Base-by-base conservation (phyloP, 768 basidiomycete genomes). In the Inosperma sp. region DNA sequence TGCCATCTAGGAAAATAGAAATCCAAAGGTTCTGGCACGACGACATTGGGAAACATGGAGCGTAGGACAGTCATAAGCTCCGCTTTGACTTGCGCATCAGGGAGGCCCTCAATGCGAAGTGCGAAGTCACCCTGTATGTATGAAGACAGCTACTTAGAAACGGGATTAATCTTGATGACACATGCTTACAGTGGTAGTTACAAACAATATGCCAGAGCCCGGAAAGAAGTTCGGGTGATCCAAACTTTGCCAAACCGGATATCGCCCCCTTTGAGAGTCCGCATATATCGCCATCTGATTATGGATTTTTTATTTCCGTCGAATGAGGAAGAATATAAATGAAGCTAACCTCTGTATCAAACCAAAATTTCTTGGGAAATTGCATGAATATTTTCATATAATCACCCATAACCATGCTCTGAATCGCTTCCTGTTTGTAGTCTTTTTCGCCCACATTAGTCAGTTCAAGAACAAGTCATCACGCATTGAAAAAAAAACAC, bases 341-440 rank as follows among this genome's bases (percentile, higher is more conserved):
- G n/a, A n/a, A 22, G 34, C 39, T 14, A 48, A 70, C 72, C 65
- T 74, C 68, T 0, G 71, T 70, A 43, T 71, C 64, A 40, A 72
- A 74, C 71, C 71, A 85, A 62, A 86, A 86, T 21, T 79, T 81
- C 48, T 75, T 59, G 0, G 77, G 70, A 58, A 85, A 86, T 54
- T 81, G 75, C 41, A 85, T 59, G 64, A 84, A 85, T 21, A 86
- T 83, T 62, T 85, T 85, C 3, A 84, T 82, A 54, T 82, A 86
- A 1, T 76, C 82, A 5, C 70, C 81, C 84, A 86, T 84, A 10
- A 70, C 70, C 64, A 84, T 78, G 50, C 75, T 76, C 26, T 79
- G 75, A 30, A 85, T 78, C 4, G 83, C 83, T 50, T 85, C 83
- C n/a, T 69, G 50, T 60, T 85, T 86, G 71, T 75, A 86, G 8